Evolutionary conservation across 1,284 basidiomycete species (phyloP).

Genomic region (Papiliotrema fonsecae): DNA sequence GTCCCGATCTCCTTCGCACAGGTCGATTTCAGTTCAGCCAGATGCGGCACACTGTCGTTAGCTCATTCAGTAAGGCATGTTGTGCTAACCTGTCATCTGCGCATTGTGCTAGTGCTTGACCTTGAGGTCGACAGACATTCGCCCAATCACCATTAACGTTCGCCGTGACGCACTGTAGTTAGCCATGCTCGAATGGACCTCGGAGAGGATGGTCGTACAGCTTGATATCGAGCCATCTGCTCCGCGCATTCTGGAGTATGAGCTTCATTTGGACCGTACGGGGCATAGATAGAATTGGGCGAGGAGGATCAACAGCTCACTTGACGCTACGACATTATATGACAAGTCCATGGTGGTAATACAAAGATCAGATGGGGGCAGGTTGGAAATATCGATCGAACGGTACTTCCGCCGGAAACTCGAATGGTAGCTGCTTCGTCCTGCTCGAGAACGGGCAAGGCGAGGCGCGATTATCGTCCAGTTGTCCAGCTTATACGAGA

Average conservation of each 20-base stretch:
- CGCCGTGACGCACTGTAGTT: constrained; percentile 35
- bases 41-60: constrained; percentile 35
- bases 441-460: too few relatives aligned
- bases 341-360: constrained; percentile 41
- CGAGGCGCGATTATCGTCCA: too few relatives aligned
- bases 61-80: not conserved
- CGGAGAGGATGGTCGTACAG: constrained; percentile 17
- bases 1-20: constrained; percentile 32
- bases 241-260: constrained; percentile 36
- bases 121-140: constrained; percentile 35
- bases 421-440: too few relatives aligned
- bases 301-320: too few relatives aligned
- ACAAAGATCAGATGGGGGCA: too few relatives aligned
- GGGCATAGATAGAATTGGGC: not conserved
- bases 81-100: constrained; percentile 38
- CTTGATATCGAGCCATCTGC: constrained; percentile 45
- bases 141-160: constrained; percentile 43
- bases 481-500: too few relatives aligned
- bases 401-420: too few relatives aligned
- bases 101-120: constrained; percentile 35
- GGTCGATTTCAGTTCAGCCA: constrained; percentile 35
- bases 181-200: not conserved
- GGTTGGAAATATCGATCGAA: too few relatives aligned
- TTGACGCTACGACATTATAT: constrained; percentile 44
- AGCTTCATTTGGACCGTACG: not conserved